phyloP scores from a whole-genome alignment of 805 yeast species.

The Barnettozyma wickerhamii region DNA sequence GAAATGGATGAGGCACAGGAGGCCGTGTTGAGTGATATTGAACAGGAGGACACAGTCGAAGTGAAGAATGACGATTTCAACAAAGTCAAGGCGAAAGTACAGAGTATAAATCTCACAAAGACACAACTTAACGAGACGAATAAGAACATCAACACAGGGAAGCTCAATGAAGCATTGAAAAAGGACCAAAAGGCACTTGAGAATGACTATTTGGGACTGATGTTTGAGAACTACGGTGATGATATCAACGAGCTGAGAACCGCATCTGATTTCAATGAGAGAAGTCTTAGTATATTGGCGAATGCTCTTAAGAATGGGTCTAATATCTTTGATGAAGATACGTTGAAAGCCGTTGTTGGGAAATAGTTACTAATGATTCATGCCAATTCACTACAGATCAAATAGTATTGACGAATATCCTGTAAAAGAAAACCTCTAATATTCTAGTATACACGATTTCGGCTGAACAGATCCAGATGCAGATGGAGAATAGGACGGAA shows the following conservation, averaged over 20 bases:
- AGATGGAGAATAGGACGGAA: too few species aligned
- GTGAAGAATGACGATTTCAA: conserved; percentile 13
- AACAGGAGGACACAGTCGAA: conserved; percentile 13
- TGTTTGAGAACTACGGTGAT: conserved; percentile 56
- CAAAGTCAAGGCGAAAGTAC: conserved; percentile 15
- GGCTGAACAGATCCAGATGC: too few species aligned
- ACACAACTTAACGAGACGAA: conserved; percentile 30
- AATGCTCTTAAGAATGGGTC: conserved; percentile 14
- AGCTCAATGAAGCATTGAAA: conserved; percentile 26
- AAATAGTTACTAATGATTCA: conserved; percentile 8
- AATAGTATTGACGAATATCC: too few species aligned
- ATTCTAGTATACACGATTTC: too few species aligned
- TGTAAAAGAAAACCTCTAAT: too few species aligned
- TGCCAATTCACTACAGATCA: background rate
- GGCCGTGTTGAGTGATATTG: conserved; percentile 31
- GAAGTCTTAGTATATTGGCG: conserved; percentile 38
- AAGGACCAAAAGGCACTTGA: conserved; percentile 37
- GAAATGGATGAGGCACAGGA: conserved; percentile 17
- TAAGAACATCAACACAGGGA: conserved; percentile 28
- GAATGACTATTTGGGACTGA: conserved; percentile 46
- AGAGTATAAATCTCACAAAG: conserved; percentile 27
- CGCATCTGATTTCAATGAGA: conserved; percentile 55
- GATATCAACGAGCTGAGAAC: conserved; percentile 34
- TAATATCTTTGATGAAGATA: conserved; percentile 16
- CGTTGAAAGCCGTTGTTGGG: conserved; percentile 12